Percentiles rank a stretch among this genome's conserved stretches.
Conservation (phyloP, 2,329 filamentous ascomycete species). For the Drechmeria coniospora region DNA sequence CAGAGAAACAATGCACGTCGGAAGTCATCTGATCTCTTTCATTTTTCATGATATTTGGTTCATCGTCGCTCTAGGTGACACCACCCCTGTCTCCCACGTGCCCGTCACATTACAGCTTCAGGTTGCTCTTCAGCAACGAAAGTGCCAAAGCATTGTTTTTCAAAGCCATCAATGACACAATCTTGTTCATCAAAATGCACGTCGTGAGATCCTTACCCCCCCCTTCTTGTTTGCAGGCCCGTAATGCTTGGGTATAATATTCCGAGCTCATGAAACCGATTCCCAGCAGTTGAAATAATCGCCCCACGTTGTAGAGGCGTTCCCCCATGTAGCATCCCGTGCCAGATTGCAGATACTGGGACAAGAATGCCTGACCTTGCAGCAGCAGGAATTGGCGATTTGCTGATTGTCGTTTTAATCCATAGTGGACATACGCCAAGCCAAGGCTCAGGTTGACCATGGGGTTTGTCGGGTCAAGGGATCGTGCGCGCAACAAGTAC, state of each 20-base stretch:
- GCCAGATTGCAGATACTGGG: conserved; percentile 13
- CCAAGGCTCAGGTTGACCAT: conserved; percentile 71
- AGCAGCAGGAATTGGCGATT: conserved; percentile 80
- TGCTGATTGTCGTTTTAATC: conserved; percentile 75
- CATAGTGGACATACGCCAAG: conserved; percentile 74
- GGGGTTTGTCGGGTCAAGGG: conserved; percentile 60
- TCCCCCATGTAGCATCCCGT: conserved; percentile 11
- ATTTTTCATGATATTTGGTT: too few relatives aligned
- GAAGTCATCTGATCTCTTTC: too few relatives aligned
- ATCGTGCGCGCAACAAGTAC: conserved; percentile 69
- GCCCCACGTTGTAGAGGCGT: conserved; percentile 22
- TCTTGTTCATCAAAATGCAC: conserved; percentile 17
- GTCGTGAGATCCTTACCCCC: conserved; percentile 11
- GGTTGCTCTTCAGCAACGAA: conserved; percentile 11
- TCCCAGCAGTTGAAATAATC: conserved; percentile 21
- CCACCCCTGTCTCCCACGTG: too few relatives aligned
- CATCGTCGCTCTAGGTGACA: too few relatives aligned
- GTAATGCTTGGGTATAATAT: conserved; percentile 41
- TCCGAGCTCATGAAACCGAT: conserved; percentile 44
- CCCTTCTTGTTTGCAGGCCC: conserved; percentile 2
- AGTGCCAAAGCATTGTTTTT: conserved; percentile 14
- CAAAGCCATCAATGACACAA: conserved; percentile 15
- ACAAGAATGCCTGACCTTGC: conserved; percentile 71
- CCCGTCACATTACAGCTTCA: conserved; percentile 13
- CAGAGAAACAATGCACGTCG: too few relatives aligned